phyloP scores from a whole-genome alignment of 306 rosid species.

The Begonia fuchsioides region DNA sequence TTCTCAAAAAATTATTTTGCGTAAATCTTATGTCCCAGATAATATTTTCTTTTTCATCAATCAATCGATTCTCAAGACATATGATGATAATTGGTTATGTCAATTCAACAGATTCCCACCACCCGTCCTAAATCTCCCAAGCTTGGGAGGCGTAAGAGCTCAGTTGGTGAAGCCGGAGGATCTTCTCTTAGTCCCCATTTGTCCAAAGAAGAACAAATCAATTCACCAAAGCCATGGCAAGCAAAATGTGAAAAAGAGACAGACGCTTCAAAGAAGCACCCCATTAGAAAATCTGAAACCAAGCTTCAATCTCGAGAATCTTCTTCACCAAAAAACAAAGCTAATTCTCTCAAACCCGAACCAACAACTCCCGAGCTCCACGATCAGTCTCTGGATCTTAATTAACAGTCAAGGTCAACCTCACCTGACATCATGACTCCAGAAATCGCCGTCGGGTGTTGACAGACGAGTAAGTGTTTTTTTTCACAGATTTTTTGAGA shows the following conservation, averaged over 20 bases:
- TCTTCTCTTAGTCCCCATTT: conserved; percentile 32
- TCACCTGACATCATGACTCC: conserved; percentile 39
- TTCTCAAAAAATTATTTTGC: no score
- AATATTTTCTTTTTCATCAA: no score
- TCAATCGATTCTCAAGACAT: no score
- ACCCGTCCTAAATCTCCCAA: conserved; percentile 89
- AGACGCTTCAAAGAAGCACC: conserved; percentile 37
- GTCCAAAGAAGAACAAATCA: conserved; percentile 34
- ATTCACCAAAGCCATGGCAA: conserved; percentile 22
- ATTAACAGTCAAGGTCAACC: conserved; percentile 17
- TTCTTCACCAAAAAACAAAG: conserved; percentile 21
- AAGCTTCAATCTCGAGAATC: no score
- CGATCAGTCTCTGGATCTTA: conserved; percentile 16
- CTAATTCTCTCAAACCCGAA: conserved; percentile 12
- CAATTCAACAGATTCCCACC: conserved; percentile 49
- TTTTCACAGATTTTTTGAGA: conserved; percentile 3
- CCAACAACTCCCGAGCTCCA: conserved; percentile 23
- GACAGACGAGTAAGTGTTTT: background rate
- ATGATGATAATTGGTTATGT: background rate
- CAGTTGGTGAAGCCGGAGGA: conserved; percentile 34
- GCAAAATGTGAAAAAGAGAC: conserved; percentile 23
- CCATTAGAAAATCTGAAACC: conserved; percentile 31
- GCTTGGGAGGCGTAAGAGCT: conserved; percentile 66
- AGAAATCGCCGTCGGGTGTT: conserved; percentile 57
- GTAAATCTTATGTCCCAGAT: no score